A percentile compares a stretch with the other conserved stretches of the same genome.
These are phyloP conservation scores for Penicillium subrubescens DNA, from an alignment of 495 filamentous ascomycete species.

Conservation along the genomic window DNA sequence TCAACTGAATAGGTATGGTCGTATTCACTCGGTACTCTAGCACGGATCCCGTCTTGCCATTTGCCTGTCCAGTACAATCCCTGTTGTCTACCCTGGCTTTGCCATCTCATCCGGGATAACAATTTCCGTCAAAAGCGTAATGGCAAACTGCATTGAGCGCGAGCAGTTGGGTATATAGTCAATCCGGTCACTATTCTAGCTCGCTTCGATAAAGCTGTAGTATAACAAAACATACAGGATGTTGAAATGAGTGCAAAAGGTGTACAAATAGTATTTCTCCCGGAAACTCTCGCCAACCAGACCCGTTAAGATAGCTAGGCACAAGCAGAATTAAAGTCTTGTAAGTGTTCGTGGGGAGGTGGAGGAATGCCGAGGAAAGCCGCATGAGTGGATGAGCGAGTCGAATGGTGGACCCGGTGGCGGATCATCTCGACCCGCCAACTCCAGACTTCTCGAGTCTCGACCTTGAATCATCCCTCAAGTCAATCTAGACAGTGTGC, in stretches of 20 bases:
- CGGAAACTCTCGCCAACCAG: background rate
- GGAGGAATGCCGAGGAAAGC: background rate
- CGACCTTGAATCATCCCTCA: conserved; percentile 9
- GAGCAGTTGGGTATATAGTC: background rate
- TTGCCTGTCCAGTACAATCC: background rate
- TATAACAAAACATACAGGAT: background rate
- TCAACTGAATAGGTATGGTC: no score
- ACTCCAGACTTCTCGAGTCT: conserved; percentile 17
- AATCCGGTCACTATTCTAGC: background rate
- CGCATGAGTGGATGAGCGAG: conserved; percentile 8
- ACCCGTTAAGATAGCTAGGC: background rate
- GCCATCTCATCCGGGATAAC: background rate
- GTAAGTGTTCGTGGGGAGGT: background rate
- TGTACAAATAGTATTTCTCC: background rate
- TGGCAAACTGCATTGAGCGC: background rate
- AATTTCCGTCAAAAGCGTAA: background rate
- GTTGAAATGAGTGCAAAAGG: background rate
- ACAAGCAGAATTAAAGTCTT: background rate
- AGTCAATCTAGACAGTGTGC: background rate
- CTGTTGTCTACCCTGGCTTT: background rate
- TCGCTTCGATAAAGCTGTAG: background rate
- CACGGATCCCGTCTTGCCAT: no score
- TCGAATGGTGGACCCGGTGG: conserved; percentile 17
- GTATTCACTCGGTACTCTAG: no score
- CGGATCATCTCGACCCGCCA: conserved; percentile 30